Evolutionary conservation across 1,139 yeast species (phyloP).

Genomic region (Diutina sp.): DNA sequence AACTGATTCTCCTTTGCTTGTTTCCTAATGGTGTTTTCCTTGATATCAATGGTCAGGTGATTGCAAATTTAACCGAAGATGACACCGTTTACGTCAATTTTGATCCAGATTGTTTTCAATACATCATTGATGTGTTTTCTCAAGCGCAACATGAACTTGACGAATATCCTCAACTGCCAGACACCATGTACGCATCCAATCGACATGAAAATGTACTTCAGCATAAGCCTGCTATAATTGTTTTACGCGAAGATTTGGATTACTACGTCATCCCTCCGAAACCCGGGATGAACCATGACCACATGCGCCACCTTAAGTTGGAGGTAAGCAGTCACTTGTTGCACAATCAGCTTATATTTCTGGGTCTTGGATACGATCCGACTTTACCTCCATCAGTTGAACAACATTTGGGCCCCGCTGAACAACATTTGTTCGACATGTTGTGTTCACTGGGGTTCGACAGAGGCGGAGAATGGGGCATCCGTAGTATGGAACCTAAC

Average conservation of each 20-base stretch:
- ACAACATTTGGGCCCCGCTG: conserved; percentile 74
- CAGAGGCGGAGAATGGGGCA: conserved; percentile 70
- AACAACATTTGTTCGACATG: conserved; percentile 91
- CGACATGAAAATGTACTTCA: conserved; percentile 21
- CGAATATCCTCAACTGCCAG: conserved; percentile 11
- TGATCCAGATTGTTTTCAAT: conserved; percentile 75
- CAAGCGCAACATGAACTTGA: conserved; percentile 29
- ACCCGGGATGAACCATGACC: conserved; percentile 33
- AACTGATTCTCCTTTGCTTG: conserved; percentile 70
- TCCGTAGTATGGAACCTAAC: conserved; percentile 71
- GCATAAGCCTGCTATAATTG: conserved; percentile 84
- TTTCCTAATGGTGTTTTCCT: conserved; percentile 86
- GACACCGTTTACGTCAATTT: conserved; percentile 75
- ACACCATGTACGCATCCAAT: conserved; percentile 1
- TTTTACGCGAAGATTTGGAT: conserved; percentile 86
- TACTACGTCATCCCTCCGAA: conserved; percentile 79
- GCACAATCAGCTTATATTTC: conserved; percentile 49
- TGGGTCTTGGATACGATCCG: conserved; percentile 46
- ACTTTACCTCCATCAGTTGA: conserved; percentile 14
- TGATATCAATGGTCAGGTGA: conserved; percentile 63
- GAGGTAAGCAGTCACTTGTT: conserved; percentile 47
- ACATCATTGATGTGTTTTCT: conserved; percentile 57
- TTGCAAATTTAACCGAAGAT: conserved; percentile 61
- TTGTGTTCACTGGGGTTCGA: conserved; percentile 81
- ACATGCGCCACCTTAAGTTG: conserved; percentile 53